Percentiles rank a stretch among this genome's conserved stretches.
Conservation (phyloP, 2,329 filamentous ascomycete genomes). For the Stagonosporopsis chrysanthemi region DNA sequence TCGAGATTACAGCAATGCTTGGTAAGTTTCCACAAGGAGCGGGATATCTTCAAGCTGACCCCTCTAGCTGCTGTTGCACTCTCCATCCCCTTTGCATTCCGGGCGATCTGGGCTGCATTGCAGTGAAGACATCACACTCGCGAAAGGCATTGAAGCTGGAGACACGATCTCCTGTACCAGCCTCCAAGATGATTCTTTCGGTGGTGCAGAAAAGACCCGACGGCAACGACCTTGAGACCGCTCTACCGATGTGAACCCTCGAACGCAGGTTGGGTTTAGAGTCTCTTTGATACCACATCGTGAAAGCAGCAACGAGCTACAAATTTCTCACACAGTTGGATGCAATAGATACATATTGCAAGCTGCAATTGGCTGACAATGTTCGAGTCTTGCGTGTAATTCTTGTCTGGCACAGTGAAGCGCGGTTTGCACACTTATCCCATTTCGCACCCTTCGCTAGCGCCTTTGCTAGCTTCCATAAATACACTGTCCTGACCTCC, state of each 20-base stretch:
- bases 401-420: neutral
- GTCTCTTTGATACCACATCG: no score
- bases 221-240: no score
- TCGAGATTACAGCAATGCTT: conserved; percentile 2
- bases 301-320: no score
- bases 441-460: neutral
- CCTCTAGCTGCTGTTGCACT: neutral
- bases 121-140: neutral
- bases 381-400: neutral
- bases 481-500: neutral
- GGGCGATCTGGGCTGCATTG: neutral
- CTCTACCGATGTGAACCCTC: no score
- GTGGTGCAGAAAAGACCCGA: no score
- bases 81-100: neutral
- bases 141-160: no score
- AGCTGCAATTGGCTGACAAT: neutral
- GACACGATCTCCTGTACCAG: no score
- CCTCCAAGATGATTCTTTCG: no score
- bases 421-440: neutral
- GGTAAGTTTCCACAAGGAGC: neutral
- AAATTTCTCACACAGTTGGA: no score
- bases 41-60: neutral
- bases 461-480: neutral
- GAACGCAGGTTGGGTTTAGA: no score
- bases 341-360: no score